phyloP scores from a whole-genome alignment of 116 monocot genomes.

The Iris pallida region DNA sequence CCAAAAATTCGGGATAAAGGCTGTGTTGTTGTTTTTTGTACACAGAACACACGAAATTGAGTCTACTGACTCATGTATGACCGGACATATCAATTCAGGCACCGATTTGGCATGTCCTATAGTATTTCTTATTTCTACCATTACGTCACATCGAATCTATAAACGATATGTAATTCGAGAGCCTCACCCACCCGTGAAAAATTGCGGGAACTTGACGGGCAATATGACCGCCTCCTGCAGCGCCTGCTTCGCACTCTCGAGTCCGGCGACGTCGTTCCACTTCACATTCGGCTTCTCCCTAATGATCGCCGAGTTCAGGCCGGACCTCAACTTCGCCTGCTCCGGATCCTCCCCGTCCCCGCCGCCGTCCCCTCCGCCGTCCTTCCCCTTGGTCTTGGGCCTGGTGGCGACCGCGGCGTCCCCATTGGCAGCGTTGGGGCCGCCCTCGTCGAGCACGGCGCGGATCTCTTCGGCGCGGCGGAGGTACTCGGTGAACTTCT shows the following conservation, averaged over 20 bases:
- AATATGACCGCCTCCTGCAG: constrained; percentile 89
- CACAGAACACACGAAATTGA: too few species aligned
- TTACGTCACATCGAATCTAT: too few species aligned
- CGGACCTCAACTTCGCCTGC: constrained; percentile 72
- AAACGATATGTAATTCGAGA: too few species aligned
- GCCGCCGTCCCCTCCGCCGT: constrained; percentile 39
- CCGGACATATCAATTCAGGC: too few species aligned
- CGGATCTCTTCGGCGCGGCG: constrained; percentile 93
- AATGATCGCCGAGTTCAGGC: constrained; percentile 78
- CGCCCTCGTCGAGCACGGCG: constrained; percentile 78
- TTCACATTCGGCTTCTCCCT: constrained; percentile 82
- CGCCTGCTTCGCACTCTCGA: constrained; percentile 91
- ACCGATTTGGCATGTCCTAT: too few species aligned
- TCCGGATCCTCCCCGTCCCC: constrained; percentile 62
- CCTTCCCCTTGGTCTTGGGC: constrained; percentile 78
- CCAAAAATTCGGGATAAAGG: too few species aligned
- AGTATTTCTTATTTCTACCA: too few species aligned
- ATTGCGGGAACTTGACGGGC: constrained; percentile 92
- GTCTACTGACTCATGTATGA: too few species aligned
- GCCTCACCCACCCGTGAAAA: constrained; percentile 57
- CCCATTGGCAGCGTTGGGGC: constrained; percentile 49
- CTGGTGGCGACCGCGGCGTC: constrained; percentile 65
- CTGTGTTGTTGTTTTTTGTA: too few species aligned
- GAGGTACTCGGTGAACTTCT: constrained; percentile 95
- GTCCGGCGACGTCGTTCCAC: constrained; percentile 83